Percentiles rank a stretch among this genome's conserved stretches.
phyloP scores from a whole-genome alignment of 805 yeast genomes.

The Metschnikowia picachoensis region DNA sequence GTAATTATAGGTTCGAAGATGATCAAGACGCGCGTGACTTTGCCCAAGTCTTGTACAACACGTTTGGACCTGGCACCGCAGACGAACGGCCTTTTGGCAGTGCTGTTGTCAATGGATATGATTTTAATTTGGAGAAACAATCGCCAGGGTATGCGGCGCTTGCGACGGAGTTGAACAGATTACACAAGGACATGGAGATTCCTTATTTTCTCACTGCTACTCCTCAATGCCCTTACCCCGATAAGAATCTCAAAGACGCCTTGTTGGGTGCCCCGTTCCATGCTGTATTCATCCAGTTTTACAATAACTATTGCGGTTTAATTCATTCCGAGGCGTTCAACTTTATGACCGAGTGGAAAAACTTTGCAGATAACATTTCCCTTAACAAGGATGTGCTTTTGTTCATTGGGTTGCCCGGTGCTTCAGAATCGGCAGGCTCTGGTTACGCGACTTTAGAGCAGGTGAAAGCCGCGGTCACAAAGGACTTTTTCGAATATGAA shows the following conservation, averaged over 20 bases:
- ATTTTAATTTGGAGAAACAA: constrained; percentile 58
- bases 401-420: constrained; percentile 67
- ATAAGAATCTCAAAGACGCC: constrained; percentile 43
- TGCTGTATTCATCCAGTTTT: constrained; percentile 82
- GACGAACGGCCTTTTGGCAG: constrained; percentile 30
- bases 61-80: constrained; percentile 34
- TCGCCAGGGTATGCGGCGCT: constrained; percentile 28
- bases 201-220: constrained; percentile 53
- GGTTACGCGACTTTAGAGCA: constrained; percentile 43
- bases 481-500: constrained; percentile 11
- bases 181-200: constrained; percentile 4
- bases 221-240: constrained; percentile 91
- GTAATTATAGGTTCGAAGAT: constrained; percentile 49
- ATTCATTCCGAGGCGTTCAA: constrained; percentile 41
- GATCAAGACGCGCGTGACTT: constrained; percentile 55
- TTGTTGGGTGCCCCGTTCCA: constrained; percentile 59
- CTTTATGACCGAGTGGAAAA: constrained; percentile 62
- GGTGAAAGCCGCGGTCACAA: constrained; percentile 17
- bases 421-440: constrained; percentile 47
- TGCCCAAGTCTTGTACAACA: constrained; percentile 42
- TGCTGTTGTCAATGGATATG: constrained; percentile 68
- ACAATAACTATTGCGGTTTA: constrained; percentile 71
- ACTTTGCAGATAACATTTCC: constrained; percentile 53
- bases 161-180: constrained; percentile 26
- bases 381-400: constrained; percentile 69